These are phyloP conservation scores for Monosporascus sp. DNA, from an alignment of 2,329 filamentous ascomycete genomes.

Conservation along the genomic window DNA sequence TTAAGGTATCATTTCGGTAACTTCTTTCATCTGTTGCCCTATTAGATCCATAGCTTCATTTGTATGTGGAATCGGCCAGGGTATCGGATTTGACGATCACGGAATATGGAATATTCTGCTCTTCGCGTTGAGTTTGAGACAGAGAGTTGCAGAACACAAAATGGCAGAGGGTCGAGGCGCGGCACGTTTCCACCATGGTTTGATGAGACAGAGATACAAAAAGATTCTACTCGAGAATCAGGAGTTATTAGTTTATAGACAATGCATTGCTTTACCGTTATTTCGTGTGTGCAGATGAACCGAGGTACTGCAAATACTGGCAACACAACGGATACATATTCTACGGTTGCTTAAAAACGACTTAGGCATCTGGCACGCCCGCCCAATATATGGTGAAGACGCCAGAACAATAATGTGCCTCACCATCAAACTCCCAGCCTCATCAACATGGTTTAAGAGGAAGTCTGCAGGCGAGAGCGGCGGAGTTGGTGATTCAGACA, in stretches of 20 bases:
- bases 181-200: background rate
- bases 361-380: no score
- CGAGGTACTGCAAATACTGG: no score
- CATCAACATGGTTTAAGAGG: constrained; percentile 53
- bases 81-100: constrained; percentile 13
- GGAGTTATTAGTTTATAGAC: background rate
- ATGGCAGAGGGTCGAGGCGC: background rate
- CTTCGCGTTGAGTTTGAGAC: constrained; percentile 1
- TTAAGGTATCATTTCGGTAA: constrained; percentile 14
- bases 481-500: constrained; percentile 45
- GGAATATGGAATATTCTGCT: constrained; percentile 8
- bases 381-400: no score
- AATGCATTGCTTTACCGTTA: background rate
- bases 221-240: background rate
- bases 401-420: constrained; percentile 53
- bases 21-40: constrained; percentile 24
- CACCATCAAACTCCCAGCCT: constrained; percentile 79
- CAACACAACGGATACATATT: no score
- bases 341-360: no score
- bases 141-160: background rate
- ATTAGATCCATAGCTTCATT: constrained; percentile 27
- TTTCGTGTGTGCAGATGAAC: no score
- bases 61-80: constrained; percentile 23
- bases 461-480: constrained; percentile 77
- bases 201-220: background rate